Evolutionary conservation across 2,329 filamentous ascomycete genomes (phyloP), one percentile per base, ranked within the genome.

Genomic region (Xylariaceae sp.): DNA sequence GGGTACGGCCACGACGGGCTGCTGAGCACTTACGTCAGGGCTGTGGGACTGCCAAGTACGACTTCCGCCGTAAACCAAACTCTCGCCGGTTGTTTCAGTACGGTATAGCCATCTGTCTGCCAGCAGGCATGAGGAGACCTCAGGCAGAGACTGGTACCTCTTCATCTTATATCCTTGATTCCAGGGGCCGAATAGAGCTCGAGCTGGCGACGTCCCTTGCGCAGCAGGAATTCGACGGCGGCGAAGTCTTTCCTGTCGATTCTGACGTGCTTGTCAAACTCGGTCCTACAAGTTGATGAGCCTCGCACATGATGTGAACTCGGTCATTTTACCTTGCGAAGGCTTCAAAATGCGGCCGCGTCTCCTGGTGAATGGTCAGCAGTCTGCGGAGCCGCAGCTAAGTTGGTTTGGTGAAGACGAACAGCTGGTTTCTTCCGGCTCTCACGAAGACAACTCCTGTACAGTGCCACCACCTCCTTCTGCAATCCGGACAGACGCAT

Each of bases 211-310:
- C 75, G 72, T 15, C 89, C 89, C 56, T 86, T 90, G 39, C 89
- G 75, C 32, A 95, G 56, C 21, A 94, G 65, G 56, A 86, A 92
- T 58, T 95, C 89, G 37, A 95, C 81, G 5, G 87, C 80, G 12
- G 71, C 68, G 59, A 94, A 94, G 53, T 94, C 87, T 47, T 85
- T 87, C 61, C 86, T 92, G 57, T 83, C 80, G 35, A 93, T 58
- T 7, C 58, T 54, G 10, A 76, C 53, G 52, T 84, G 71, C 54
- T 82, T 83, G 24, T 77, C 67, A 53, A 98, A 96, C 53, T 95
- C 87, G 18, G 67, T 58, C 46, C 85, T 89, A 31, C 21, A n/a
- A 23, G n/a, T 23, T 23, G 8, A 23, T 23, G 8, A 23, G 21
- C 21, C n/a, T n/a, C 21, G n/a, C 8, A 23, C 21, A 23, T n/a